A percentile compares a stretch with the other conserved stretches of the same genome.
phyloP scores from a whole-genome alignment of 1,139 yeast species.

The Geotrichum restrictum region DNA sequence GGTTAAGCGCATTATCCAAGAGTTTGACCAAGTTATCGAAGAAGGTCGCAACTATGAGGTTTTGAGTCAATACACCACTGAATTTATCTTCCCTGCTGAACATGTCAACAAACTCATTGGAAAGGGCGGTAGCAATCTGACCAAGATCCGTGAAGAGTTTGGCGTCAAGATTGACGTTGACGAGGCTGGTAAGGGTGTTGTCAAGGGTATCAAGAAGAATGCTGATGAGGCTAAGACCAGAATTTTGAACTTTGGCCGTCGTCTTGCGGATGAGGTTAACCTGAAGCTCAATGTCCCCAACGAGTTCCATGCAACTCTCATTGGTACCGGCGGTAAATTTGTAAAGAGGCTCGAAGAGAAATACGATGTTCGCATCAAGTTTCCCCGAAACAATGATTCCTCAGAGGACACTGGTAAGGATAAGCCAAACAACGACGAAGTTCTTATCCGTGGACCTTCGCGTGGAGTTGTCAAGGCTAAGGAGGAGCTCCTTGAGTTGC shows the following conservation, averaged over 20 bases:
- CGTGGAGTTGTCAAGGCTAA: conserved; percentile 81
- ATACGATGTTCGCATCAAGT: conserved; percentile 75
- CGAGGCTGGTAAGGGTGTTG: conserved; percentile 53
- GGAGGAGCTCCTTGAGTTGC: conserved; percentile 78
- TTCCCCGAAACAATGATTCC: conserved; percentile 49
- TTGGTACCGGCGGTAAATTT: conserved; percentile 79
- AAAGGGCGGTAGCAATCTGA: conserved; percentile 73
- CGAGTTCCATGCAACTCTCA: conserved; percentile 74
- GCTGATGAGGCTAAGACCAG: conserved; percentile 69
- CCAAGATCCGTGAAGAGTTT: conserved; percentile 67
- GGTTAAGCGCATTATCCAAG: conserved; percentile 52
- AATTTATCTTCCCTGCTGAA: conserved; percentile 59
- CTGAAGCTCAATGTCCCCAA: conserved; percentile 65
- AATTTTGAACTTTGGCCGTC: conserved; percentile 58
- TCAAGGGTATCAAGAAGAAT: conserved; percentile 76
- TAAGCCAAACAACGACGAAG: conserved; percentile 49
- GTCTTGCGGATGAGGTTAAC: conserved; percentile 77
- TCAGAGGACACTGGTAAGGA: conserved; percentile 34
- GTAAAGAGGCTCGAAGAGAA: conserved; percentile 85
- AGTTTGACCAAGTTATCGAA: conserved; percentile 52
- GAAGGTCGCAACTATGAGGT: conserved; percentile 63
- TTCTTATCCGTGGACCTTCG: conserved; percentile 85
- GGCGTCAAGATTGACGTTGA: conserved; percentile 74
- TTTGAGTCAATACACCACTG: conserved; percentile 54
- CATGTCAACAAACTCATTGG: conserved; percentile 83